A percentile compares a stretch with the other conserved stretches of the same genome.
Conservation (phyloP, 305 asterid species). For the Fraxinus xanthoxyloides region DNA sequence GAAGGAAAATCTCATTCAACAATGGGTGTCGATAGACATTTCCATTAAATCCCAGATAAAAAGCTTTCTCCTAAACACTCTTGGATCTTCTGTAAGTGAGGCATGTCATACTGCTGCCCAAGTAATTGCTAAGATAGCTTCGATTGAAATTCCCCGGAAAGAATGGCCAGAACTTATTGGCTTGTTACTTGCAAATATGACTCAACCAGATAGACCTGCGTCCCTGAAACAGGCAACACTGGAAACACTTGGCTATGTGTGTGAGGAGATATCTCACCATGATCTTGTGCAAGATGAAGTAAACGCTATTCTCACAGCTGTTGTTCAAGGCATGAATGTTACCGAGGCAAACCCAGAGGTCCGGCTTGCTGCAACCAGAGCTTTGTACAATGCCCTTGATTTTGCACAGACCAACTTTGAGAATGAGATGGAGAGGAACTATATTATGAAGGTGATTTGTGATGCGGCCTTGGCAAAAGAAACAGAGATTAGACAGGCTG, state of each 20-base stretch:
- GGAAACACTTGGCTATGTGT: constrained; percentile 86
- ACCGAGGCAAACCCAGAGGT: constrained; percentile 61
- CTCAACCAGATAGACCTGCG: constrained; percentile 57
- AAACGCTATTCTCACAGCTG: constrained; percentile 77
- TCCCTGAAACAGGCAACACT: constrained; percentile 77
- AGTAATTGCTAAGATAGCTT: constrained; percentile 83
- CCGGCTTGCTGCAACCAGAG: constrained; percentile 78
- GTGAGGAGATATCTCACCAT: constrained; percentile 81
- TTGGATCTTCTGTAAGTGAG: constrained; percentile 60
- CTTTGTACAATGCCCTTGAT: constrained; percentile 78
- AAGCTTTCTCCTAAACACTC: constrained; percentile 58
- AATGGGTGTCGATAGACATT: constrained; percentile 66
- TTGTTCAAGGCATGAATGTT: constrained; percentile 82
- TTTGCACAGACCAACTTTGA: constrained; percentile 90
- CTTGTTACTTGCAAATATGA: constrained; percentile 60
- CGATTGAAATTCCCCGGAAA: constrained; percentile 75
- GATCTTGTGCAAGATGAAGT: constrained; percentile 84
- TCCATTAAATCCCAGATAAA: constrained; percentile 67
- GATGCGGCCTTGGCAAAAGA: constrained; percentile 82
- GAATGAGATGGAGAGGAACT: constrained; percentile 78
- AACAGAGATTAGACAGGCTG: constrained; percentile 76
- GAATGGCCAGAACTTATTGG: constrained; percentile 91
- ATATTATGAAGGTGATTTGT: constrained; percentile 81
- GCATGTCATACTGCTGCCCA: constrained; percentile 85
- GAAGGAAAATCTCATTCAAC: constrained; percentile 59